Base-by-base conservation (phyloP, 192 early-diverging fungal species). In the Mortierella claussenii region DNA sequence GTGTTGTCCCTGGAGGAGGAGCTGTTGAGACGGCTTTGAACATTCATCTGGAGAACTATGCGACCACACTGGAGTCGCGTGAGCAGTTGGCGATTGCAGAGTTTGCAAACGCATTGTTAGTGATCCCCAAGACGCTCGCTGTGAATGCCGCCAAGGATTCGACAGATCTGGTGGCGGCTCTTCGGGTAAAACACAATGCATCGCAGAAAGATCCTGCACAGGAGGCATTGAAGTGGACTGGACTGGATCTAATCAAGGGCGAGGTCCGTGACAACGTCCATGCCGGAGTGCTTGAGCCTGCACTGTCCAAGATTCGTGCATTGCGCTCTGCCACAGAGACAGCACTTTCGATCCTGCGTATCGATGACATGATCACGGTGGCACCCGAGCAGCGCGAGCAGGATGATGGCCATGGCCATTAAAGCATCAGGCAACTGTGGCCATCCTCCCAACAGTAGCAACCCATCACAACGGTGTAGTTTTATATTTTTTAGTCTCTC, bases 81-180 rank as follows among this genome's bases (percentile, higher is more conserved):
- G 98, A 99, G 78, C 98, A 99, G 81, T 86, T 98, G 34, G 97
- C 97, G 7, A 98, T 99, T 88, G 92, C 93, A 18, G 97, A 99
- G 80, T 99, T 94, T 79, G 97, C 97, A 49, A 94, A 93, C 65
- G 91, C 97, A 7, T 82, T 99, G 57, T 85, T 99, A 44, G 89
- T 94, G 13, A 98, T 99, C 70, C 97, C 97, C 60, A 99, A 99
- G 88, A 96, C 95, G 24, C 84, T 99, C 17, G 94, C 97, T 46
- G 94, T 97, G 28, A 99, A 99, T 79, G 97, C 97, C 11, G 97
- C 97, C 60, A 98, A 98, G 81, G 96, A 99, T 82, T 95, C 97
- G 12, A 97, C 95, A 28, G 97, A 98, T 79, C 81, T 99, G 31
- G 95, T 99, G 18, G 83, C 96, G n/a, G 97, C 94, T 68, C 90